A percentile compares a stretch with the other conserved stretches of the same genome.
Conservation (phyloP, 495 filamentous ascomycete genomes). For the Tuber aestivum region DNA sequence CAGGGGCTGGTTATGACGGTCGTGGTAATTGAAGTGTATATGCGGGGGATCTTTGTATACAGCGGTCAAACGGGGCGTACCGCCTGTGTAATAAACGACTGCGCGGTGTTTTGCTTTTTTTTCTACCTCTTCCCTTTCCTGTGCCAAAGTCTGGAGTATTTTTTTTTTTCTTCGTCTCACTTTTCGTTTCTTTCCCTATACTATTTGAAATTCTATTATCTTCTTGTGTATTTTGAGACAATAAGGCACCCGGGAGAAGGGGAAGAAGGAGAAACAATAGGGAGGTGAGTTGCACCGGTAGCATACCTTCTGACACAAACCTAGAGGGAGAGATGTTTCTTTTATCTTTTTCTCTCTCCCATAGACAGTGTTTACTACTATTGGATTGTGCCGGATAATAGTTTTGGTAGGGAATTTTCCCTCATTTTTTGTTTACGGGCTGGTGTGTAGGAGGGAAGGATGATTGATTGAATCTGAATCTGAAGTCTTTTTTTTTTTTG, state of each 20-base stretch:
- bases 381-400: not conserved
- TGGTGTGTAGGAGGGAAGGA: not conserved
- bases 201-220: slow-evolving; percentile 10
- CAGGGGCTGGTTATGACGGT: slow-evolving; percentile 36
- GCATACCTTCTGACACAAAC: slow-evolving; percentile 11
- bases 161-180: slow-evolving; percentile 19
- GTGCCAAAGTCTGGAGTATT: slow-evolving; percentile 24
- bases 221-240: slow-evolving; percentile 9
- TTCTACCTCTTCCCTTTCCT: slow-evolving; percentile 13
- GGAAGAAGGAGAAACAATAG: not conserved
- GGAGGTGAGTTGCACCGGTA: slow-evolving; percentile 7
- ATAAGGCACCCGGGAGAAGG: not conserved
- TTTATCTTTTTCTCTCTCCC: slow-evolving; percentile 19
- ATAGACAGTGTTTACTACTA: slow-evolving; percentile 6
- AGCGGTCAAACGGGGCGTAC: slow-evolving; percentile 6
- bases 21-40: slow-evolving; percentile 11
- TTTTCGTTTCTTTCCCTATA: not conserved
- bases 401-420: not conserved
- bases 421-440: not conserved
- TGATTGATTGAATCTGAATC: too few species aligned
- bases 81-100: slow-evolving; percentile 31
- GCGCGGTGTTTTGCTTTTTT: slow-evolving; percentile 23
- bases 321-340: slow-evolving; percentile 10
- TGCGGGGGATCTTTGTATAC: slow-evolving; percentile 19
- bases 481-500: not conserved